Base-by-base conservation (phyloP, 2,329 filamentous ascomycete genomes). In the Fusarium transvaalense region DNA sequence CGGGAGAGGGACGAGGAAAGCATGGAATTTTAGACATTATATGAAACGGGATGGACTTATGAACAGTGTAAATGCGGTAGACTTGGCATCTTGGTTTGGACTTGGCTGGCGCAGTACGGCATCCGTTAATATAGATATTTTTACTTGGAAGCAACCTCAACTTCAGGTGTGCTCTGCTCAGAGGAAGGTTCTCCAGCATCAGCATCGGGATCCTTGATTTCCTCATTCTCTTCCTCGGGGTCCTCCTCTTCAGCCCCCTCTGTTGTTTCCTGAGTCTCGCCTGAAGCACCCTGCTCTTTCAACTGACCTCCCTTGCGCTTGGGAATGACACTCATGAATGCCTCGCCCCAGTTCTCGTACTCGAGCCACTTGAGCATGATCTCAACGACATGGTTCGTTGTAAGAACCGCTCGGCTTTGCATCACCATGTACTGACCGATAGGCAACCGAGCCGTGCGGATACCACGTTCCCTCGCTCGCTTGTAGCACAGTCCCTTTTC, bases 351-450 rank as follows among this genome's bases (percentile, higher is more conserved):
- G 77, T 98, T 92, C 3, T 92, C 92, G 48, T 88, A 88, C 79
- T 97, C 93, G 56, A 99, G 80, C 94, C 94, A 99, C 69, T 89
- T 90, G 45, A 97, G 82, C 93, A 99, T 97, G 66, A 99, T 98
- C 80, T 98, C 95, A 46, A 96, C 88, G 2, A 99, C 96, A 76
- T 99, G 96, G 76, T 98, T 99, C 10, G 95, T 97, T 5, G 95
- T 91, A 59, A 99, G 82, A 6, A 99, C 92, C 72, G 91, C 89
- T 32, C 96, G 88, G 73, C 91, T 94, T 57, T 90, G 87, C 92
- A 99, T 97, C 68, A 93, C 87, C 84, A 99, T 91, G 78, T 93
- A 98, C 66, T 98, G 90, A n/a, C 94, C 93, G 73, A 99, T 98
- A 0, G 96, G 96, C 56, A 99, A 79, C 77, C 93, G 94, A 3